These are phyloP conservation scores for Trypanosoma platydactyli DNA, from an alignment of 208 protist genomes.

Conservation along the genomic window DNA sequence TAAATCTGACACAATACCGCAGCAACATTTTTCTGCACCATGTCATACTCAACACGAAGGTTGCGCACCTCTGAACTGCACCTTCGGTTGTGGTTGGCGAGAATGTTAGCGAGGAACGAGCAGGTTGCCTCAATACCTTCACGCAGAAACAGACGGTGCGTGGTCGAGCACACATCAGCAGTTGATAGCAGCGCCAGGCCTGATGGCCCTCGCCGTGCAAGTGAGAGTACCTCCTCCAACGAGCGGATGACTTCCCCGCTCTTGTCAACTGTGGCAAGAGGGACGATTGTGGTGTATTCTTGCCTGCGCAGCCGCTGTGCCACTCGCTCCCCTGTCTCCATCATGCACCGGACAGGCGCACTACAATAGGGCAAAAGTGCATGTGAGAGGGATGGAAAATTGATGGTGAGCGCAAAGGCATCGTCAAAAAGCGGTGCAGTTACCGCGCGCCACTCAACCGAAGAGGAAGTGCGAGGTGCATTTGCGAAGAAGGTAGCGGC, in stretches of 20 bases:
- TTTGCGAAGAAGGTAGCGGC: constrained; percentile 14
- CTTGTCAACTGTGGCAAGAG: not conserved
- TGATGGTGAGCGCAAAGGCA: constrained; percentile 12
- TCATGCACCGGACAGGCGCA: constrained; percentile 12
- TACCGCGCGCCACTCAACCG: constrained; percentile 20
- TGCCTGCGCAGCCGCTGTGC: not conserved
- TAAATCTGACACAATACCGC: constrained; percentile 15
- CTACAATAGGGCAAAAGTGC: constrained; percentile 32
- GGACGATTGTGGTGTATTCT: not conserved
- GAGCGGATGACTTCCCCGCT: constrained; percentile 7
- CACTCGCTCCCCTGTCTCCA: constrained; percentile 8
- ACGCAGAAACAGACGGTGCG: constrained; percentile 21
- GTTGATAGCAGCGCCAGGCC: constrained; percentile 17
- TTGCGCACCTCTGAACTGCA: constrained; percentile 8
- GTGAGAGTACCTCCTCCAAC: constrained; percentile 17
- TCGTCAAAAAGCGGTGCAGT: constrained; percentile 30
- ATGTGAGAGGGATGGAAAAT: constrained; percentile 22
- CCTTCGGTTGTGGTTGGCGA: constrained; percentile 13
- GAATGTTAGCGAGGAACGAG: constrained; percentile 27
- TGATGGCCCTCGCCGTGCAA: constrained; percentile 10
- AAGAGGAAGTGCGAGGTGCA: not conserved
- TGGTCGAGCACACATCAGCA: constrained; percentile 18
- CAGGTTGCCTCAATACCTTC: constrained; percentile 16
- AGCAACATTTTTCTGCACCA: constrained; percentile 17
- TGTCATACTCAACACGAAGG: constrained; percentile 30